phyloP scores from a whole-genome alignment of 345 rosid genomes.

The Ceriops zippeliana region DNA sequence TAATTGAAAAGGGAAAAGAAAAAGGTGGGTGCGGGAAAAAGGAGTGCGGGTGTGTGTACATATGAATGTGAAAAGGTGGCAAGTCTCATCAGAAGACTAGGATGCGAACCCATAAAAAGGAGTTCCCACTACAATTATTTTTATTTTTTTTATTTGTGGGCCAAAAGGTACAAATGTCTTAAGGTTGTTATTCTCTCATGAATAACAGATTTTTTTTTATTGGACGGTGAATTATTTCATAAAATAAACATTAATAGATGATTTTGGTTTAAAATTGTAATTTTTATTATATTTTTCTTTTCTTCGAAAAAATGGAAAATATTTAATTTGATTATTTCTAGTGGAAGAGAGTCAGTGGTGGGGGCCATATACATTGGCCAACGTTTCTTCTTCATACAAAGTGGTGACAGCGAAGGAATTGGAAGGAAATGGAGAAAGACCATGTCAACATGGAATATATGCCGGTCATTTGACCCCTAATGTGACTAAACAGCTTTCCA shows the following conservation, averaged over 20 bases:
- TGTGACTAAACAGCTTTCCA: constrained; percentile 24
- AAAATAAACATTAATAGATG: no score
- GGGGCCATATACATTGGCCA: constrained; percentile 1
- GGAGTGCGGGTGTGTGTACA: neutral
- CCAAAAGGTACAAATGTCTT: constrained; percentile 14
- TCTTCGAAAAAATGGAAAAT: no score
- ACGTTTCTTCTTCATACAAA: neutral
- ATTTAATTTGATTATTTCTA: no score
- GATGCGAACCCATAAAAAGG: constrained; percentile 58
- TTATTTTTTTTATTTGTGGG: constrained; percentile 5
- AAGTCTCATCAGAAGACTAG: constrained; percentile 54
- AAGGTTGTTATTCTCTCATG: neutral
- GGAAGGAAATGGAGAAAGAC: constrained; percentile 6
- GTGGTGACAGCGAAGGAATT: neutral
- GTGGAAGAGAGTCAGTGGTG: neutral
- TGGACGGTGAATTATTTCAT: no score
- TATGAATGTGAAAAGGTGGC: constrained; percentile 43
- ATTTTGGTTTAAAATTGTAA: neutral
- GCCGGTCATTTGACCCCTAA: constrained; percentile 30
- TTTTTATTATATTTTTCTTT: neutral
- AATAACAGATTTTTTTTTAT: no score
- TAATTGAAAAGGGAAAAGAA: constrained; percentile 6
- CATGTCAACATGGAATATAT: constrained; percentile 19
- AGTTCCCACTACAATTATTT: constrained; percentile 37
- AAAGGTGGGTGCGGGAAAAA: neutral